Base-by-base conservation (phyloP, 1,284 basidiomycete genomes). In the Taiwanofungus camphoratus region DNA sequence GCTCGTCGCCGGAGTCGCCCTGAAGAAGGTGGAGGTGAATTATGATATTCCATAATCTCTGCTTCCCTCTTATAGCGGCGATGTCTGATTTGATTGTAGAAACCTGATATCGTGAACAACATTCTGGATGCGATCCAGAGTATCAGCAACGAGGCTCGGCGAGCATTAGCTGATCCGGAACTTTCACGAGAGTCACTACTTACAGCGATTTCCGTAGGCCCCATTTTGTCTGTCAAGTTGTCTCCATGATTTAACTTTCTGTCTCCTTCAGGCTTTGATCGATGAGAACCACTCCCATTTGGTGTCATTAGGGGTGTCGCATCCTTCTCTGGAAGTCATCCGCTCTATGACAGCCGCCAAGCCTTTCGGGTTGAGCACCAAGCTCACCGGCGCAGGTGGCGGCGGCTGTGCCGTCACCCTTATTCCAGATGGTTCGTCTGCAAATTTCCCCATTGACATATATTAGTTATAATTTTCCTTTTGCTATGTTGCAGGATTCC, bases 361-460 rank as follows among this genome's bases (percentile, higher is more conserved):
- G 49, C 82, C 82, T 5, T 88, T 85, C 64, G 68, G 67, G 5
- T 71, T 99, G 36, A 82, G 83, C 52, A 97, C 95, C n/a, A 99
- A 99, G 71, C 68, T 99, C 42, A 99, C 96, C 2, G 96, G 96
- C 31, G 95, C 96, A 2, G 96, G 96, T n/a, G 96, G 96, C 21
- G 96, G 96, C 13, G 96, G 96, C 13, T 99, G 96, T 59, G 88
- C 95, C 2, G 92, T 99, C 21, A 98, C 94, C 4, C 77, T 99
- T 24, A 74, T 99, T 39, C 94, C 94, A 39, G 92, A 97, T 67
- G 77, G 92, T 82, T 48, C 44, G 74, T 65, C n/a, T 45, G 27
- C 41, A 8, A 26, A 20, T 33, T 20, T 27, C 8, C 5, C 21
- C 15, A n/a, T 2, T 22, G 7, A 35, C 19, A 9, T 21, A 8